These are phyloP conservation scores for Solanum neorickii DNA, from an alignment of 257 asterid genomes.

Conservation along the genomic window DNA sequence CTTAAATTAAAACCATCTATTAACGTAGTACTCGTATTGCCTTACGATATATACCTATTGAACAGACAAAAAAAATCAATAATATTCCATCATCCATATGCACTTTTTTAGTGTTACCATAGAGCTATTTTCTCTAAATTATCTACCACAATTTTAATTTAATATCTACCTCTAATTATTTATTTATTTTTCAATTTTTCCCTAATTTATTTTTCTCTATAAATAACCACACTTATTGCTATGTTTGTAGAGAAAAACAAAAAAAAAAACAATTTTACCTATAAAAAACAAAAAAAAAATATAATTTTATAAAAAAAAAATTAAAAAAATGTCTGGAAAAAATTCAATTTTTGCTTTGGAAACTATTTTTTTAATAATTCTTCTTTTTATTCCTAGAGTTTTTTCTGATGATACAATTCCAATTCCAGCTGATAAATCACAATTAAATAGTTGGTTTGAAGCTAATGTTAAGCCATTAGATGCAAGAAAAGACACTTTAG, in stretches of 20 bases:
- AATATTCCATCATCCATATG: background rate
- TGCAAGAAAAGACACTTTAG: conserved; percentile 2
- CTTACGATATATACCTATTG: background rate
- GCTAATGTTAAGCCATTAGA: conserved; percentile 1
- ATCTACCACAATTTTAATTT: background rate
- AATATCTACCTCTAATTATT: background rate
- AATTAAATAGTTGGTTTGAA: conserved; percentile 36
- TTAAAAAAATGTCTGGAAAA: background rate
- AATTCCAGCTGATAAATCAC: conserved; percentile 29
- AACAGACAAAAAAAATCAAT: background rate
- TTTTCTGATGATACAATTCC: conserved; percentile 1
- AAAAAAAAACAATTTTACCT: background rate
- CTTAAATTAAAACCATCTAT: background rate
- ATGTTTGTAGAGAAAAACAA: background rate
- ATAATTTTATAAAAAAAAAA: too few relatives aligned
- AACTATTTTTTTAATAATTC: background rate
- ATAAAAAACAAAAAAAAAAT: background rate
- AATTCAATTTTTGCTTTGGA: background rate
- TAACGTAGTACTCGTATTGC: background rate
- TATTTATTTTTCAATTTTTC: background rate
- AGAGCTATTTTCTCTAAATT: background rate
- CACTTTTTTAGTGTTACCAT: background rate
- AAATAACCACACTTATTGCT: background rate
- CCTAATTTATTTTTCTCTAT: background rate
- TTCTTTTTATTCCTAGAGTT: conserved; percentile 14